These are phyloP conservation scores for Blepharisma undulans DNA, from an alignment of 169 alveolate species.

Conservation along the genomic window DNA sequence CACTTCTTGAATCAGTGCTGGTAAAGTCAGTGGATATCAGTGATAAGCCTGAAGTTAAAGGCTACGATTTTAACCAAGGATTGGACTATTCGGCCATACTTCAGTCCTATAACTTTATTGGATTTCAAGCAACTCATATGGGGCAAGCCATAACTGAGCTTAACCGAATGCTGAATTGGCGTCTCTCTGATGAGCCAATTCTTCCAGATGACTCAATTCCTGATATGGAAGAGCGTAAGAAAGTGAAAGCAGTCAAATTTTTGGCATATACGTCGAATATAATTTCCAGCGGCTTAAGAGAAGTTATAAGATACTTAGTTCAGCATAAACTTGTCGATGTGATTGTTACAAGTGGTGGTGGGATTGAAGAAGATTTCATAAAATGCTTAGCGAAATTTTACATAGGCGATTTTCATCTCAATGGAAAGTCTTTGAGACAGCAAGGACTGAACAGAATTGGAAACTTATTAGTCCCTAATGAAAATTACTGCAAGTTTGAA, in stretches of 20 bases:
- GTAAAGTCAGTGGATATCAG: not conserved
- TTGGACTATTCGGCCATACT: conserved; percentile 71
- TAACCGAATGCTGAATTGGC: conserved; percentile 85
- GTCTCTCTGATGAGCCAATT: conserved; percentile 82
- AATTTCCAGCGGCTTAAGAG: conserved; percentile 96
- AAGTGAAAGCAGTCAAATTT: conserved; percentile 93
- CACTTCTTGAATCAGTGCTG: not conserved
- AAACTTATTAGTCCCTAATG: conserved; percentile 96
- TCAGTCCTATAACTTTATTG: conserved; percentile 63
- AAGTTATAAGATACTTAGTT: conserved; percentile 91
- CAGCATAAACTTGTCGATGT: conserved; percentile 93
- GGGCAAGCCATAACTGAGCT: conserved; percentile 80
- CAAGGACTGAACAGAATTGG: conserved; percentile 98
- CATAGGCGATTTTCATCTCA: conserved; percentile 90
- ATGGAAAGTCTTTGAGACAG: conserved; percentile 92
- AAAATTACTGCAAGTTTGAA: conserved; percentile 95
- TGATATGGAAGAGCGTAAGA: conserved; percentile 77
- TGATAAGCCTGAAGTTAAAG: conserved; percentile 55
- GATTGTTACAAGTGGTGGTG: conserved; percentile 98
- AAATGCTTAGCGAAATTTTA: conserved; percentile 94
- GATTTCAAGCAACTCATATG: conserved; percentile 88
- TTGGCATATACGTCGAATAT: conserved; percentile 96
- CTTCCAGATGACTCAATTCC: conserved; percentile 66
- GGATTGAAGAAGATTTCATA: conserved; percentile 99
- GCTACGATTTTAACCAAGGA: conserved; percentile 85